Base-by-base conservation (phyloP, 1,284 basidiomycete genomes). In the Phenoliferia sp. region DNA sequence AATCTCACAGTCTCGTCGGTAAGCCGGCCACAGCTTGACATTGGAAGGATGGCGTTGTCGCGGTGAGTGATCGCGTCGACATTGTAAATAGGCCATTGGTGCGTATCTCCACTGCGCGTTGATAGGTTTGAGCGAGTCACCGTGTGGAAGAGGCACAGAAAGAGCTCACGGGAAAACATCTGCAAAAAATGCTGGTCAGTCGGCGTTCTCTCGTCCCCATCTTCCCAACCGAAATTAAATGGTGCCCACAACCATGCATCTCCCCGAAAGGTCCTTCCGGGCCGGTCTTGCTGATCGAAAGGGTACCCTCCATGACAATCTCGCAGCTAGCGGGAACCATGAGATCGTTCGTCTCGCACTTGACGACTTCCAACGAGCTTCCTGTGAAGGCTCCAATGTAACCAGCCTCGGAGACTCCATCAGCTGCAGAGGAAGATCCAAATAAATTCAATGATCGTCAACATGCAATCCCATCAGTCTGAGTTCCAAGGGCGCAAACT, bases 31-130 rank as follows among this genome's bases (percentile, higher is more conserved):
- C 66, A 67, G 10, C 62, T 59, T n/a, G 66, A 67, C 62, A 67
- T 50, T 28, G 66, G 66, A 7, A 67, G 62, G 28, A 68, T 65
- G 17, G 61, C 63, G 26, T 65, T 50, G 63, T 68, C 60, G 22
- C 67, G 67, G 60, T 68, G 67, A 26, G 67, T 68, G 57, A 68
- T 65, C 1, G 39, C 50, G 33, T 68, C 63, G 63, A 68, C 67
- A 33, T 61, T 19, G 60, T 65, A 65, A 4, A 34, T 19, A 2
- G 67, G 67, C 67, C 63, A 68, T 2, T 26, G 17, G 50, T 68
- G 67, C 10, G 63, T 68, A 35, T 68, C 67, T 50, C 59, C 63
- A 19, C n/a, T n/a, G n/a, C n/a, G n/a, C n/a, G n/a, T n/a, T n/a
- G n/a, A n/a, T n/a, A n/a, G n/a, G n/a, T n/a, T n/a, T n/a, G n/a